Evolutionary conservation across 495 filamentous ascomycete species (phyloP).

Genomic region (Glutinoglossum americanum): DNA sequence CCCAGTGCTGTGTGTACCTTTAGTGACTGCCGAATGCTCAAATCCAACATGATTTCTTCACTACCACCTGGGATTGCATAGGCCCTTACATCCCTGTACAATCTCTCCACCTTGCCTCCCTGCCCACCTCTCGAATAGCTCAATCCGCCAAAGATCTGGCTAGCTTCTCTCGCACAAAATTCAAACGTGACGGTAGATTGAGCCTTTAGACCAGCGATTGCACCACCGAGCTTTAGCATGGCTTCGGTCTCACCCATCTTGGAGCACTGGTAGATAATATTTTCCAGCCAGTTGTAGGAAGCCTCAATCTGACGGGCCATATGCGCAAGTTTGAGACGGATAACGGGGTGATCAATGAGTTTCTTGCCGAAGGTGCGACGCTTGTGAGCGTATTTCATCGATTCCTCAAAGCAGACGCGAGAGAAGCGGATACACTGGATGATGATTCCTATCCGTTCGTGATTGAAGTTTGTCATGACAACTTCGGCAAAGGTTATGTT

Average conservation of each 20-base stretch:
- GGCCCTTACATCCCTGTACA: constrained; percentile 92
- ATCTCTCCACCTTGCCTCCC: constrained; percentile 83
- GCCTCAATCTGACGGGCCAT: constrained; percentile 98
- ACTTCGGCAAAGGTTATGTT: constrained; percentile 20
- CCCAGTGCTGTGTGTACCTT: constrained; percentile 76
- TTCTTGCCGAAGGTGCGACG: constrained; percentile 87
- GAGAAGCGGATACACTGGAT: constrained; percentile 93
- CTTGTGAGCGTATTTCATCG: constrained; percentile 91
- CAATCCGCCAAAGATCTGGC: constrained; percentile 91
- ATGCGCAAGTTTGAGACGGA: constrained; percentile 89
- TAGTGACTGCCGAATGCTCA: constrained; percentile 85
- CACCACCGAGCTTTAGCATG: constrained; percentile 85
- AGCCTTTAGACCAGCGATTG: constrained; percentile 85
- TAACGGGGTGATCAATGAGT: constrained; percentile 90
- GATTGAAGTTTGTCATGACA: constrained; percentile 99
- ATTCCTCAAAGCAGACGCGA: constrained; percentile 92
- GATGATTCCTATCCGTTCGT: constrained; percentile 94
- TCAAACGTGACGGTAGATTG: constrained; percentile 86
- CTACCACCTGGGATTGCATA: constrained; percentile 94
- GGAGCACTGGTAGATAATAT: constrained; percentile 76
- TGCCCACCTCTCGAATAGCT: constrained; percentile 87
- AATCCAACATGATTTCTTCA: constrained; percentile 97
- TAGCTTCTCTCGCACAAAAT: constrained; percentile 90
- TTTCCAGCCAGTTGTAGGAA: constrained; percentile 93
- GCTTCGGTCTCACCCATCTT: constrained; percentile 88